Base-by-base conservation (phyloP, 352 stramenopile genomes). In the Globisporangium cederbergense region DNA sequence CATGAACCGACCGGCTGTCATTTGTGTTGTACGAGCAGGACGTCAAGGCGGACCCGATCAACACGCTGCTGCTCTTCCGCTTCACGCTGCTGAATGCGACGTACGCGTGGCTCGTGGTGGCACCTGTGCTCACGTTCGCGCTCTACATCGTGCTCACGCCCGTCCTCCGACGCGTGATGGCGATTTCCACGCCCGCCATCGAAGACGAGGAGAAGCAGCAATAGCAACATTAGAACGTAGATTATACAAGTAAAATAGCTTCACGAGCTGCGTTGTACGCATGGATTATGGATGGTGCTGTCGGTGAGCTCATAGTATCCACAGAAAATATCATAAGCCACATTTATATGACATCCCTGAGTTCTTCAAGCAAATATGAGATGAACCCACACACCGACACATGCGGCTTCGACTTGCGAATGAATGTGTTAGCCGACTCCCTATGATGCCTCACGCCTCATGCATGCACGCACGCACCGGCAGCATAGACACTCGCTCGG, bases 1-100 rank as follows among this genome's bases (percentile, higher is more conserved):
- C 32, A 36, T 36, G 32, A 36, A 8, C 32, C 32, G 32, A 5
- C 32, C 7, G 32, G 32, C 32, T 36, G 32, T 1, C 32, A 36
- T 36, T 36, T 36, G 32, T 36, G 32, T 36, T 36, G 4, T 36
- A 36, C 32, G 20, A 28, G 6, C 50, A 86, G 75, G 81, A 86
- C 56, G 62, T 94, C 28, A 86, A 92, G 67, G 77, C 76, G 34
- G 85, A 94, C 66, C 79, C 82, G 42, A 64, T 94, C 54, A 84
- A 79, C 62, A 92, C 85, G 58, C 72, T 94, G 55, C 69, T 89
- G 61, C 70, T 79, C 36, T 94, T 92, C 70, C 85, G 81, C 69
- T 94, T 91, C 70, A 90, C 81, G 34, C 74, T 94, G 20, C 67
- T 94, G 63, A 67, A 89, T 66, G 85, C 83, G 38, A 90, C 91